Conservation (phyloP, 2,329 filamentous ascomycete genomes). For the Arachnomyces sp. region DNA sequence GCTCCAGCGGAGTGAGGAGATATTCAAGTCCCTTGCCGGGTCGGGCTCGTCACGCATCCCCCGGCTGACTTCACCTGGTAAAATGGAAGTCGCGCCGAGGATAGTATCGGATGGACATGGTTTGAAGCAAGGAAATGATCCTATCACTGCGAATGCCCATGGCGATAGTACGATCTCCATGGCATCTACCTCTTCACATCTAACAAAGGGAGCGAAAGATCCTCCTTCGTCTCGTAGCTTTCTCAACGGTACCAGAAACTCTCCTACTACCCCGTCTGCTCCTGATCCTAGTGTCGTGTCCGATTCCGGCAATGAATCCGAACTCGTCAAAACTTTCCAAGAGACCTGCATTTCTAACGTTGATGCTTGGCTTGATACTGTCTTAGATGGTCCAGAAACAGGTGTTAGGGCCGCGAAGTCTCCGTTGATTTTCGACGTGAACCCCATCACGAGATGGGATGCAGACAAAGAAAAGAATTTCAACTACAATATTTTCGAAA, state of each 20-base stretch:
- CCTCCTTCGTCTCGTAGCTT: neutral
- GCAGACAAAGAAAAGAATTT: neutral
- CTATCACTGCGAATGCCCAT: too few relatives aligned
- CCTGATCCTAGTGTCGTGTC: neutral
- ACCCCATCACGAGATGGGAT: too few relatives aligned
- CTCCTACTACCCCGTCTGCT: neutral
- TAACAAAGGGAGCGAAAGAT: neutral
- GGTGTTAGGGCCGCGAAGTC: neutral
- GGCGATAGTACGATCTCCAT: neutral
- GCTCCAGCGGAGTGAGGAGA: neutral
- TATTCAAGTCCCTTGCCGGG: neutral
- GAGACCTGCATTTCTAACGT: conserved; percentile 2
- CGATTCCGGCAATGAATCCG: neutral
- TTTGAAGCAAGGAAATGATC: too few relatives aligned
- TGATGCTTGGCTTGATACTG: conserved; percentile 3
- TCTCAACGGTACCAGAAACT: neutral
- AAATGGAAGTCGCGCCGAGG: neutral
- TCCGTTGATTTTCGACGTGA: too few relatives aligned
- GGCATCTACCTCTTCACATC: neutral
- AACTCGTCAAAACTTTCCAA: neutral
- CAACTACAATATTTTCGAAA: neutral
- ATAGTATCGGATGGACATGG: neutral
- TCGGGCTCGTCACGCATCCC: too few relatives aligned
- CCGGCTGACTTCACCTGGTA: too few relatives aligned
- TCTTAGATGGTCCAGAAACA: neutral